Percentiles rank a stretch among this genome's conserved stretches.
These are phyloP conservation scores for Cyclotella kingstonii DNA, from an alignment of 108 stramenopile genomes.

Conservation along the genomic window DNA sequence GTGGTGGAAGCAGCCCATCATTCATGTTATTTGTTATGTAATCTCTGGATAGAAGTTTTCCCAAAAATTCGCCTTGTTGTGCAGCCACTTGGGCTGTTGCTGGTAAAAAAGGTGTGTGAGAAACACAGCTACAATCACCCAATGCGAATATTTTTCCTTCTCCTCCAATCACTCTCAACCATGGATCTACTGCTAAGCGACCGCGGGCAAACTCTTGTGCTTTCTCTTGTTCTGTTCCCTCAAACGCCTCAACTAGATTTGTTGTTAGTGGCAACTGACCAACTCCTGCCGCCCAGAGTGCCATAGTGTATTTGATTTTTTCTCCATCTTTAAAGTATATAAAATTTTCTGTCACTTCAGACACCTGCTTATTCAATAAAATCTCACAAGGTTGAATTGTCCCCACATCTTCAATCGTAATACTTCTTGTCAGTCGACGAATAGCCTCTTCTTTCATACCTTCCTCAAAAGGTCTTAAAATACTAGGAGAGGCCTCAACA, in stretches of 20 bases:
- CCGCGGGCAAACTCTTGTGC: constrained; percentile 75
- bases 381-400: constrained; percentile 78
- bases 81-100: constrained; percentile 92
- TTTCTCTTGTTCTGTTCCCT: constrained; percentile 55
- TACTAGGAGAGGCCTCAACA: constrained; percentile 85
- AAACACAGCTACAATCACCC: constrained; percentile 88
- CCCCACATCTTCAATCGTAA: constrained; percentile 51
- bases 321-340: constrained; percentile 77
- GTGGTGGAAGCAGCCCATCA: constrained; percentile 52
- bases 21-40: constrained; percentile 56
- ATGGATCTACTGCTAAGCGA: constrained; percentile 86
- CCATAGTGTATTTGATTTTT: constrained; percentile 79
- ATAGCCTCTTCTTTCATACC: constrained; percentile 87
- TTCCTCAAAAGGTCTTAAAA: constrained; percentile 90
- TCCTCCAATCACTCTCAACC: constrained; percentile 85
- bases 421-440: constrained; percentile 53
- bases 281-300: constrained; percentile 97
- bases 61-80: constrained; percentile 92
- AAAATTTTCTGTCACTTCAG: constrained; percentile 75
- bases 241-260: constrained; percentile 61
- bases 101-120: constrained; percentile 58
- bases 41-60: constrained; percentile 72
- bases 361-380: constrained; percentile 79
- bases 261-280: constrained; percentile 86
- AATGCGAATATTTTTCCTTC: constrained; percentile 80